Evolutionary conservation across 805 yeast genomes (phyloP).

Genomic region (Wickerhamomyces bovis): DNA sequence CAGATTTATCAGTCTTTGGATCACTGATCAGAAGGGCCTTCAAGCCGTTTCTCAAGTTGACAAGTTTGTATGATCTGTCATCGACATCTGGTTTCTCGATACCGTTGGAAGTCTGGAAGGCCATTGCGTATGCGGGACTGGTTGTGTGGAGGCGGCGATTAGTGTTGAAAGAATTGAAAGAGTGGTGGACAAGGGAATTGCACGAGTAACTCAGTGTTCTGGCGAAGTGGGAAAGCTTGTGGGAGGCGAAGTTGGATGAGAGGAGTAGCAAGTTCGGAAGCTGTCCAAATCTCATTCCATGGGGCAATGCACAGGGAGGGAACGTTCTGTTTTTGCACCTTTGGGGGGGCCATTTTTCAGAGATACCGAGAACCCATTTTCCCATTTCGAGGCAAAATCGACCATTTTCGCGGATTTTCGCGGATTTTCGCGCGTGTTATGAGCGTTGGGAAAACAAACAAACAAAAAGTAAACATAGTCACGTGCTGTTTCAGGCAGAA

Average conservation of each 20-base stretch:
- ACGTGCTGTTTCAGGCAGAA: background rate
- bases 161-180: background rate
- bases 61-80: conserved; percentile 66
- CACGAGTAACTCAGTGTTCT: background rate
- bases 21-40: conserved; percentile 62
- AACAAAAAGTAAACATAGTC: too few relatives aligned
- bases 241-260: background rate
- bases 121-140: conserved; percentile 3
- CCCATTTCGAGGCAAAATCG: too few relatives aligned
- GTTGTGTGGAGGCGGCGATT: background rate
- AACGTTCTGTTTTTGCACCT: background rate
- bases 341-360: too few relatives aligned
- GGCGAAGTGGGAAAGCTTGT: background rate
- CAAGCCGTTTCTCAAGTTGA: conserved; percentile 52
- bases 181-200: background rate
- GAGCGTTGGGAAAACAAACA: too few relatives aligned
- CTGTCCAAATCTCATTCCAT: background rate
- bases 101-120: conserved; percentile 20
- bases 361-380: too few relatives aligned
- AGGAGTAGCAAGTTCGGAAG: background rate
- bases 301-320: background rate
- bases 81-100: conserved; percentile 47
- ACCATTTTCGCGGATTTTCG: too few relatives aligned
- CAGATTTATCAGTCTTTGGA: conserved; percentile 64
- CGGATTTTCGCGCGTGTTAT: too few relatives aligned